Conservation (phyloP, 257 asterid genomes). For the Anisodus acutangulus region DNA sequence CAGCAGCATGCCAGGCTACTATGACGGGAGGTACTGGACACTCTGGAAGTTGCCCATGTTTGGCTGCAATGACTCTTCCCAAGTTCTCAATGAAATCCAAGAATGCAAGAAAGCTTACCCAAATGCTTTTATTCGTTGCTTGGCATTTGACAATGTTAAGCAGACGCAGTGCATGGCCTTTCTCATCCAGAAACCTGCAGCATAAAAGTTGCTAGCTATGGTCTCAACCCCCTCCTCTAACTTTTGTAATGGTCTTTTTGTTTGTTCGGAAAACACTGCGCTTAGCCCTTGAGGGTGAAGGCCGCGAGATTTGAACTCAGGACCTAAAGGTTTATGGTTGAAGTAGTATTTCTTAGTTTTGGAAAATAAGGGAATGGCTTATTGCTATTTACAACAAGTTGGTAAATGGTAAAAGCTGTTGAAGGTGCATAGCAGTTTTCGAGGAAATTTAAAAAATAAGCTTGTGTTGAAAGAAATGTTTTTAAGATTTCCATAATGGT, state of each 20-base stretch:
- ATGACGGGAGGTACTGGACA: conserved; percentile 66
- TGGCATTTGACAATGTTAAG: conserved; percentile 53
- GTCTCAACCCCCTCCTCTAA: neutral
- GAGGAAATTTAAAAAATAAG: neutral
- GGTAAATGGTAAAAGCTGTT: neutral
- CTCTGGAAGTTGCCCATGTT: conserved; percentile 68
- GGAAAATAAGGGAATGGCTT: neutral
- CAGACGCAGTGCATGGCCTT: conserved; percentile 63
- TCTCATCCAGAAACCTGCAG: conserved; percentile 51
- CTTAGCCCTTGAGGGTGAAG: no score
- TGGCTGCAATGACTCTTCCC: conserved; percentile 53
- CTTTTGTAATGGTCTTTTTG: neutral
- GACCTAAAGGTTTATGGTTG: neutral
- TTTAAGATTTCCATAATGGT: neutral
- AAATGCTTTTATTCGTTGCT: conserved; percentile 55
- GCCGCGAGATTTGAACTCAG: neutral
- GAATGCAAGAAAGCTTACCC: conserved; percentile 59
- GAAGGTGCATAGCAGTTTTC: neutral
- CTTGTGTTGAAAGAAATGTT: neutral
- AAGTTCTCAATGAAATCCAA: conserved; percentile 49
- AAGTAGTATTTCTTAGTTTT: neutral
- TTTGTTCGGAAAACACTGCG: neutral
- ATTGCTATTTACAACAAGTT: neutral
- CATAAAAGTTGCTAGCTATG: neutral
- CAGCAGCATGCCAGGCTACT: conserved; percentile 58